Base-by-base conservation (phyloP, 306 rosid genomes). In the Gastrolobium bilobum region DNA sequence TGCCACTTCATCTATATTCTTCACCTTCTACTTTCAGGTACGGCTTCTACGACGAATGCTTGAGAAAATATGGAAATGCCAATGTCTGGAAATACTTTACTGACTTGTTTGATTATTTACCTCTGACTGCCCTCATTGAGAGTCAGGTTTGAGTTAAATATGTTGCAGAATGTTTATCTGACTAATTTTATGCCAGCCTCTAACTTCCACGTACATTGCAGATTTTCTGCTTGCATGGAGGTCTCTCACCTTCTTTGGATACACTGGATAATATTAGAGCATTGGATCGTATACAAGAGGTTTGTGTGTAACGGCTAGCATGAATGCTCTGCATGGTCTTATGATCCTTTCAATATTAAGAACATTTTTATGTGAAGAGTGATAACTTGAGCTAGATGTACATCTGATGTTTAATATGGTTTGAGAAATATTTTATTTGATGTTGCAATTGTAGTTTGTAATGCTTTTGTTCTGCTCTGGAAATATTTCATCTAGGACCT, bases 201-300 rank as follows among this genome's bases (percentile, higher is more conserved):
- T 86, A 59, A 84, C 78, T 53, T 79, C 10, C 14, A 34, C 33
- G n/a, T 68, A 54, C 81, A 31, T 83, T 73, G 2, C 88, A 94
- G 98, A 77, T 94, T 72, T 94, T 94, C 91, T 94, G 98, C 84
- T 92, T 94, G 91, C 98, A 94, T 71, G 98, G 98, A 74, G 98
- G 98, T 65, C 97, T 94, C 75, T 94, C 98, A 63, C 98, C 98
- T 69, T 94, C 98, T 43, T 85, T 94, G 92, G 98, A 94, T 84
- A 94, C 98, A 3, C 84, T 94, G 84, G 97, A 94, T 87, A 94
- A 94, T 74, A 89, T 94, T 51, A 89, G 98, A 62, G 90, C 98
- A 33, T 82, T 94, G 88, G 98, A 94, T 76, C 98, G 98, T 52
- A 89, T 92, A 80, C 98, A 94, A 64, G 98, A 94, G 97, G 98